Percentiles rank a stretch among this genome's conserved stretches.
Conservation (phyloP, 2,329 filamentous ascomycete species). For the Ophiostoma ulmi region DNA sequence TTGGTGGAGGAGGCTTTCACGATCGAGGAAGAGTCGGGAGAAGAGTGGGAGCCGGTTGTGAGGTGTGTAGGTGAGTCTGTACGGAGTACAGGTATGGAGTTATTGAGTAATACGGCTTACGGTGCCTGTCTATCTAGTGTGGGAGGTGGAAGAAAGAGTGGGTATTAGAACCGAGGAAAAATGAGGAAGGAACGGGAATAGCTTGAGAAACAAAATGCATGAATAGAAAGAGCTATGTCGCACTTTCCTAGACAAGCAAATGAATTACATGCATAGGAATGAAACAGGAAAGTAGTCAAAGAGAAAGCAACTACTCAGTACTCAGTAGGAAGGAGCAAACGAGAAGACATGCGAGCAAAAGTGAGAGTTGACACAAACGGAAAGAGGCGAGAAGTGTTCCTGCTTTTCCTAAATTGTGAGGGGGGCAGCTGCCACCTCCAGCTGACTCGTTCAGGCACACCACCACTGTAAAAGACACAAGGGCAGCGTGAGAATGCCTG, state of each 20-base stretch:
- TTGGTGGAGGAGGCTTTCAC: slow-evolving; percentile 4
- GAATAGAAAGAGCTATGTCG: neutral
- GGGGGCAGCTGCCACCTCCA: slow-evolving; percentile 11
- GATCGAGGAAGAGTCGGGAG: slow-evolving; percentile 10
- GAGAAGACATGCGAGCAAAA: neutral
- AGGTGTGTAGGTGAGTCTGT: slow-evolving; percentile 3
- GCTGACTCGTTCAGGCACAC: neutral
- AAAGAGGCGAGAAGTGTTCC: neutral
- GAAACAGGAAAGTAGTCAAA: slow-evolving; percentile 1
- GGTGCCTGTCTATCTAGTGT: neutral
- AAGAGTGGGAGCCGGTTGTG: slow-evolving; percentile 4
- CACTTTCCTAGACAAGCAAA: neutral
- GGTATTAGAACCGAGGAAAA: slow-evolving; percentile 6
- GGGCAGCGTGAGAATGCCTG: neutral
- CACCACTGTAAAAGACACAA: neutral
- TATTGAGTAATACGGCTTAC: slow-evolving; percentile 1
- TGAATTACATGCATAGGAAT: neutral
- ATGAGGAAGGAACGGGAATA: neutral
- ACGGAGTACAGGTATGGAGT: neutral
- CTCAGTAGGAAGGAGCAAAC: neutral
- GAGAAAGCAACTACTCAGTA: neutral
- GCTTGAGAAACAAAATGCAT: neutral
- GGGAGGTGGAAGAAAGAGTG: neutral
- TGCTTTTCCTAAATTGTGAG: slow-evolving; percentile 9
- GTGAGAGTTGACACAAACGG: neutral